Conservation (phyloP, 75 land plant species). For the Azolla pinnata region DNA sequence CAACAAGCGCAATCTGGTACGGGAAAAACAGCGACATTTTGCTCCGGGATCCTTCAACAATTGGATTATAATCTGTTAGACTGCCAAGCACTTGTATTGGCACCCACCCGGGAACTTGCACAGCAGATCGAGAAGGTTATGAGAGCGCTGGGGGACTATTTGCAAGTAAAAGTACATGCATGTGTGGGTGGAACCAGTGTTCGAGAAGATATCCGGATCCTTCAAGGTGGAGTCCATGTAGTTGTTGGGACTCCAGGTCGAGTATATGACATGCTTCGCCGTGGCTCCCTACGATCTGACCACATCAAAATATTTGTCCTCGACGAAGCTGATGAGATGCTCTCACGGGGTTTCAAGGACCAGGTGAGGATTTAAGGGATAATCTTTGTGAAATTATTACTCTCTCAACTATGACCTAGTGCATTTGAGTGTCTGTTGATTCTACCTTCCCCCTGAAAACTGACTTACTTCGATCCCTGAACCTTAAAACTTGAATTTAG, state of each 20-base stretch:
- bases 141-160: constrained; percentile 72
- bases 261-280: constrained; percentile 69
- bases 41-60: constrained; percentile 60
- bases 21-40: constrained; percentile 82
- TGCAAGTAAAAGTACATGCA: constrained; percentile 70
- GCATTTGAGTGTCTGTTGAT: no score
- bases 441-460: no score
- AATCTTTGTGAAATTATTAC: not conserved
- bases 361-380: constrained; percentile 26
- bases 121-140: constrained; percentile 85
- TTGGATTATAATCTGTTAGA: constrained; percentile 45
- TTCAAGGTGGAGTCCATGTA: constrained; percentile 67
- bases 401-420: no score
- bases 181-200: constrained; percentile 75
- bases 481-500: no score
- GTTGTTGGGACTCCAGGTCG: constrained; percentile 84
- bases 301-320: constrained; percentile 70
- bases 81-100: constrained; percentile 61
- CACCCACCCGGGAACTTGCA: constrained; percentile 68
- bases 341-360: constrained; percentile 71
- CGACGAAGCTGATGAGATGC: constrained; percentile 84
- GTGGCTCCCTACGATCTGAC: constrained; percentile 68
- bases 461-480: no score
- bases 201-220: constrained; percentile 58
- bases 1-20: constrained; percentile 79